Evolutionary conservation across 805 yeast genomes (phyloP).

Genomic region (Starmera quercuum): DNA sequence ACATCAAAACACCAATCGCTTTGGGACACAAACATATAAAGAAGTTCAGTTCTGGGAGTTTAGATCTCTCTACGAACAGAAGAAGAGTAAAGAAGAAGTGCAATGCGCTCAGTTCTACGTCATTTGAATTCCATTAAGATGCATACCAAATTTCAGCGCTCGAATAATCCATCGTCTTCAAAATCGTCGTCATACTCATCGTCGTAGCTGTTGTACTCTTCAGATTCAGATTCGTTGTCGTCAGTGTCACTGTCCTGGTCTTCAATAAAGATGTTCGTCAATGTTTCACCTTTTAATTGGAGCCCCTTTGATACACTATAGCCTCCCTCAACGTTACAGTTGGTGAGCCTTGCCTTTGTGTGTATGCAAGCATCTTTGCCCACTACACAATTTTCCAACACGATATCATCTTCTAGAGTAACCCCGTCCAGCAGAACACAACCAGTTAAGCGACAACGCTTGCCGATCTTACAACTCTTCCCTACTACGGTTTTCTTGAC

Average conservation of each 20-base stretch:
- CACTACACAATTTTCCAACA: slow-evolving; percentile 75
- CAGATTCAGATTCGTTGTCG: slow-evolving; percentile 18
- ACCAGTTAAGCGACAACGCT: slow-evolving; percentile 81
- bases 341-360: slow-evolving; percentile 56
- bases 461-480: slow-evolving; percentile 66
- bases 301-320: slow-evolving; percentile 56
- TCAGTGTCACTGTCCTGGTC: slow-evolving; percentile 16
- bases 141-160: no score
- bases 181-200: slow-evolving; percentile 35
- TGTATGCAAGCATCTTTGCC: slow-evolving; percentile 65
- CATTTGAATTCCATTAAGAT: no score
- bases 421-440: slow-evolving; percentile 72
- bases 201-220: slow-evolving; percentile 26
- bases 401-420: slow-evolving; percentile 67
- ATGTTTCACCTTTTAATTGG: slow-evolving; percentile 49
- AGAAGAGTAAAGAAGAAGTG: no score
- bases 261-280: slow-evolving; percentile 28
- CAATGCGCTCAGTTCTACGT: no score
- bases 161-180: slow-evolving; percentile 59
- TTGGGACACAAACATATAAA: no score
- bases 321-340: slow-evolving; percentile 81
- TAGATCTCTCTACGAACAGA: no score
- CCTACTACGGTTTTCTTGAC: slow-evolving; percentile 86
- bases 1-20: no score
- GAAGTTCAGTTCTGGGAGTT: no score